Conservation (phyloP, 805 yeast species). For the Yarrowia sp. region DNA sequence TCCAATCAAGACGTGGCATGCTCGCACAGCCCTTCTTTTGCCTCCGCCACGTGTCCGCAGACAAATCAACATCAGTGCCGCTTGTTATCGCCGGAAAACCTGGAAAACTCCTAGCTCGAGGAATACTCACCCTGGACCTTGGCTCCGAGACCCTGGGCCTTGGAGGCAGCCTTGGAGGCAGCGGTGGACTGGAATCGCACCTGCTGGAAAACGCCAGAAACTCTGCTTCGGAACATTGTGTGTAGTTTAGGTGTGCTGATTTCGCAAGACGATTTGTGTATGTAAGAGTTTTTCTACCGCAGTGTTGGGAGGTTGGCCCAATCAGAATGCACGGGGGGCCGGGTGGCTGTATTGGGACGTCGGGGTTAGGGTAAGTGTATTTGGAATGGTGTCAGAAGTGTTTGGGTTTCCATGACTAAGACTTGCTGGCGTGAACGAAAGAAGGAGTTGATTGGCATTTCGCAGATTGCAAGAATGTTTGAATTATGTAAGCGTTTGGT, state of each 20-base stretch:
- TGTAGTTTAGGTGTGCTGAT: conserved; percentile 20
- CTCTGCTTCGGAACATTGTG: conserved; percentile 28
- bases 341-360: neutral
- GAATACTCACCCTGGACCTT: conserved; percentile 26
- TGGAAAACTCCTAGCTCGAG: neutral
- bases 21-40: neutral
- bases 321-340: conserved; percentile 14
- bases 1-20: neutral
- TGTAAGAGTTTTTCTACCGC: conserved; percentile 23
- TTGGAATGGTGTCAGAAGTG: neutral
- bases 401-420: neutral
- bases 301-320: conserved; percentile 23
- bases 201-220: conserved; percentile 24
- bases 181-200: conserved; percentile 27
- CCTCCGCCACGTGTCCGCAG: neutral
- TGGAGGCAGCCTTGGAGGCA: conserved; percentile 26
- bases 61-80: neutral
- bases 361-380: conserved; percentile 11
- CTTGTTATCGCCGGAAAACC: conserved; percentile 12
- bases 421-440: too few species aligned
- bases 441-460: too few species aligned
- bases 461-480: too few species aligned
- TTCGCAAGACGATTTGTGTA: conserved; percentile 9
- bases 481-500: too few species aligned
- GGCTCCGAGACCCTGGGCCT: conserved; percentile 26